Conservation (phyloP, 1,284 basidiomycete species). For the Schizophyllum commune region DNA sequence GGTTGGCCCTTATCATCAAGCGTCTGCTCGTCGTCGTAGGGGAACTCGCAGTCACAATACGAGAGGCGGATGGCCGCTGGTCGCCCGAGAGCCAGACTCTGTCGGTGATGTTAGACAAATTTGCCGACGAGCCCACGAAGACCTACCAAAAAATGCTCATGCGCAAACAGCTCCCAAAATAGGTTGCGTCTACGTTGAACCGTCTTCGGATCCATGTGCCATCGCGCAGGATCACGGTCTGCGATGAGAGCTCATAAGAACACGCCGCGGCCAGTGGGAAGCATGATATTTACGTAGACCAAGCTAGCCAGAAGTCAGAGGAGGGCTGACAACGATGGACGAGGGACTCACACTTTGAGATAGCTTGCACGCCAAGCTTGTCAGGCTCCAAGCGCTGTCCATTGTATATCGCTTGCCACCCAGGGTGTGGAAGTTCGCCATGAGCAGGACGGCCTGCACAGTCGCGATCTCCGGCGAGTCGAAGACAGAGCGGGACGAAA, state of each 20-base stretch:
- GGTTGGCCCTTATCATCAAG: constrained; percentile 40
- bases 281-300: constrained; percentile 40
- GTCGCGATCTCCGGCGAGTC: constrained; percentile 57
- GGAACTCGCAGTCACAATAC: constrained; percentile 52
- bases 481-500: constrained; percentile 52
- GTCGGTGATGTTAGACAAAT: background rate
- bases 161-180: constrained; percentile 52
- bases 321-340: constrained; percentile 4
- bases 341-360: constrained; percentile 44
- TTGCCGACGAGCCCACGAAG: background rate
- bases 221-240: constrained; percentile 58
- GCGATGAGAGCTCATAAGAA: background rate
- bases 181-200: constrained; percentile 23
- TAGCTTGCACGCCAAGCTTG: constrained; percentile 40
- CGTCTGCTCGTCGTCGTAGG: constrained; percentile 38
- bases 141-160: constrained; percentile 42
- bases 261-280: background rate
- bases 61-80: constrained; percentile 48
- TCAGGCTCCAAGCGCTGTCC: constrained; percentile 43
- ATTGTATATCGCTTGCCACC: constrained; percentile 44
- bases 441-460: constrained; percentile 49
- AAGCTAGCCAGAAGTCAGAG: constrained; percentile 27
- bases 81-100: constrained; percentile 47
- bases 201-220: constrained; percentile 44
- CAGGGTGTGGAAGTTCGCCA: constrained; percentile 48